phyloP scores from a whole-genome alignment of 305 asterid genomes.

The Plantago lanceolata region DNA sequence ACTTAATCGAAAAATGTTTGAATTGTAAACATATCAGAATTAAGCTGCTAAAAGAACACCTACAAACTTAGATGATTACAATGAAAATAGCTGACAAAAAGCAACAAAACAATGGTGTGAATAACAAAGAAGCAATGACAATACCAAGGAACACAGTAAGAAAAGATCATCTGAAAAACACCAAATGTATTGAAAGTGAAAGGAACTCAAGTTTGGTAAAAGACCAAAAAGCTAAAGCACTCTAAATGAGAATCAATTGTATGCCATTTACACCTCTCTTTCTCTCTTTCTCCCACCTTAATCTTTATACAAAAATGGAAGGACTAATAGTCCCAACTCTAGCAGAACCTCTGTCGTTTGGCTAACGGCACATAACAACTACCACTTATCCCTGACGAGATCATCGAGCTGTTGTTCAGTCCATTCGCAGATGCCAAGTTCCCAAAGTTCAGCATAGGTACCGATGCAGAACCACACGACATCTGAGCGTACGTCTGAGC shows the following conservation, averaged over 20 bases:
- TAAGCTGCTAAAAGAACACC: too few relatives aligned
- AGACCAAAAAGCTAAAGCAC: conserved; percentile 21
- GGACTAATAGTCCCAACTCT: conserved; percentile 24
- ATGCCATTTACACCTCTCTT: conserved; percentile 40
- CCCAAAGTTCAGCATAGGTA: conserved; percentile 29
- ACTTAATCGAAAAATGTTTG: too few relatives aligned
- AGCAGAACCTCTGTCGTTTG: conserved; percentile 42
- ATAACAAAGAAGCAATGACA: neutral
- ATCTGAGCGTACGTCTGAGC: conserved; percentile 31
- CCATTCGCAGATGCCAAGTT: conserved; percentile 24
- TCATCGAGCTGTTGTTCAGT: conserved; percentile 20
- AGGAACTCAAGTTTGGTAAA: conserved; percentile 1
- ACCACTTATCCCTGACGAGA: conserved; percentile 22
- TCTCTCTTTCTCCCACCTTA: conserved; percentile 10
- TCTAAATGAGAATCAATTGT: conserved; percentile 25
- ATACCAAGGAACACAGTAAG: neutral
- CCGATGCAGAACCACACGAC: conserved; percentile 40
- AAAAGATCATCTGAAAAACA: neutral
- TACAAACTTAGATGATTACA: too few relatives aligned
- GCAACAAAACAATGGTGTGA: too few relatives aligned
- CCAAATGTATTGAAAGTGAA: neutral
- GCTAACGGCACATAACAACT: conserved; percentile 28
- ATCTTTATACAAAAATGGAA: conserved; percentile 34
- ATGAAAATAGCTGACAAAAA: too few relatives aligned
- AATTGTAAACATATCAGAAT: too few relatives aligned